phyloP scores from a whole-genome alignment of 257 asterid species.

The Nicotiana obtusifolia region DNA sequence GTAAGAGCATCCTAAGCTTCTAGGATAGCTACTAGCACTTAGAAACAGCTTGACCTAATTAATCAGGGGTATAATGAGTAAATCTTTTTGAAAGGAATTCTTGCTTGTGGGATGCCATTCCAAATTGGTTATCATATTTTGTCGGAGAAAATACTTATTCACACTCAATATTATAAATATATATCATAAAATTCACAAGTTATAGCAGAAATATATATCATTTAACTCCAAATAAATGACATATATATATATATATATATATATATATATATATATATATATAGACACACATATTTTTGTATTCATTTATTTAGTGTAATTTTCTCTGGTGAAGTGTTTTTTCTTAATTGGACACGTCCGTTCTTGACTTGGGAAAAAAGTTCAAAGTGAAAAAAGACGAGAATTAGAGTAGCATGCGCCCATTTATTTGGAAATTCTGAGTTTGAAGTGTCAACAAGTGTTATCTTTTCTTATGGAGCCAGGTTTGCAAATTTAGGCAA shows the following conservation, averaged over 20 bases:
- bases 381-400: neutral
- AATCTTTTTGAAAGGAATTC: neutral
- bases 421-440: neutral
- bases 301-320: no score
- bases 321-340: no score
- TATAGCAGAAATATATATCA: no score
- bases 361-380: neutral
- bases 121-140: neutral
- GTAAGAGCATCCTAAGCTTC: slow-evolving; percentile 11
- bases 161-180: no score
- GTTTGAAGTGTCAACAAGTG: neutral
- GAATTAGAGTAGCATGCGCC: neutral
- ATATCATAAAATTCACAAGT: no score
- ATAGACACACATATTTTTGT: no score
- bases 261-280: no score
- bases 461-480: neutral
- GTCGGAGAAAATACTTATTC: no score
- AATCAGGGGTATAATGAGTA: neutral
- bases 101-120: neutral
- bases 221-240: no score
- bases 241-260: no score
- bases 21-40: slow-evolving; percentile 6
- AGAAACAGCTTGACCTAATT: slow-evolving; percentile 1
- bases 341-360: neutral
- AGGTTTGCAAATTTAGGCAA: neutral